Percentiles rank a stretch among this genome's conserved stretches.
Conservation (phyloP, 2,329 filamentous ascomycete genomes). For the Calcarisporium arbuscula region DNA sequence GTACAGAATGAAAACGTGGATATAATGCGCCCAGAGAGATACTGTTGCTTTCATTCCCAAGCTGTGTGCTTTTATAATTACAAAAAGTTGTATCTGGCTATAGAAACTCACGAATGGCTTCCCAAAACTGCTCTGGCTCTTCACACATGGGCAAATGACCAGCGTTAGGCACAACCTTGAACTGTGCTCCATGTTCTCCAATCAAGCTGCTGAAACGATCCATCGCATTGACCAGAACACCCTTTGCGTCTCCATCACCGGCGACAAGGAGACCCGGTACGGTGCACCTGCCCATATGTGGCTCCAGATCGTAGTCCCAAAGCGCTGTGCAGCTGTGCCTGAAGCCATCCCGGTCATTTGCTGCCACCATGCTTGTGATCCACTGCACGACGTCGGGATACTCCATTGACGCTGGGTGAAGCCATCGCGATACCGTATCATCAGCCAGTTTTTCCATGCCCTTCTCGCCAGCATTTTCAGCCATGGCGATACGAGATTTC, state of each 20-base stretch:
- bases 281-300: conserved; percentile 43
- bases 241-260: conserved; percentile 64
- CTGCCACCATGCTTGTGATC: conserved; percentile 63
- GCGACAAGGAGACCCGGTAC: conserved; percentile 64
- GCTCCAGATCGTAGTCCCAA: conserved; percentile 63
- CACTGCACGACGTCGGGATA: conserved; percentile 42
- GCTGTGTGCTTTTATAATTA: no score
- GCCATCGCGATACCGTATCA: conserved; percentile 71
- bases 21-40: no score
- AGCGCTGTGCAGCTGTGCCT: conserved; percentile 61
- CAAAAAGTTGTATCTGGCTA: conserved; percentile 20
- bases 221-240: conserved; percentile 72
- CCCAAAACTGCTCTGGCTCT: conserved; percentile 60
- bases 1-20: no score
- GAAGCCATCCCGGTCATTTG: conserved; percentile 66
- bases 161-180: conserved; percentile 61
- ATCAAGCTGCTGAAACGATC: conserved; percentile 59
- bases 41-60: no score
- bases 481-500: conserved; percentile 67
- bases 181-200: conserved; percentile 47
- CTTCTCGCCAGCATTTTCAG: conserved; percentile 48
- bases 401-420: conserved; percentile 50
- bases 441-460: conserved; percentile 63
- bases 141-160: conserved; percentile 86
- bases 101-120: conserved; percentile 54